Evolutionary conservation across 495 filamentous ascomycete species (phyloP), one percentile per base, ranked within the genome.

Genomic region (Penicillium pulvis): DNA sequence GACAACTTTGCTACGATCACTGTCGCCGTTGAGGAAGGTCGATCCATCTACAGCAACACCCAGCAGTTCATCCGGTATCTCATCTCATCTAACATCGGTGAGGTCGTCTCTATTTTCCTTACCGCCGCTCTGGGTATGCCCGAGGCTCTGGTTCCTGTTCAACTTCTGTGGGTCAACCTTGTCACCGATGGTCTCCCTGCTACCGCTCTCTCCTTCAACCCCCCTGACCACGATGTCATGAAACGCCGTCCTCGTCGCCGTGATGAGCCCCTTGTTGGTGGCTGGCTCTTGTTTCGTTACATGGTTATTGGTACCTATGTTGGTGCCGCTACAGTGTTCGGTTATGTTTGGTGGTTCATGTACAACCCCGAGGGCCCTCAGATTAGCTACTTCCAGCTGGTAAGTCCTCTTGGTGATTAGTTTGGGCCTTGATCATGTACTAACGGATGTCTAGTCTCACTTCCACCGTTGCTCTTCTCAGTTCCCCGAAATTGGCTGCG

Each of bases 301-400:
- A 84, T 99, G 82, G 87, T 98, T 24, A 93, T 99, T 66, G 95
- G 95, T 36, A 89, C 82, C 8, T 99, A 98, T 60, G 95, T 99
- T 54, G 95, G 95, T 64, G 83, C 87, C 33, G 95, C 95, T 43
- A 99, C 95, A 7, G 95, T 99, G 3, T 92, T 90, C 70, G 95
- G 95, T 33, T 99, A 99, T 71, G 93, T 92, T 26, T 99, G 95
- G 95, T 98, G 92, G 91, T 99, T 99, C 80, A 90, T 98, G 87
- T 97, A 90, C 79, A 91, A 98, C 74, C 77, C 87, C 28, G 89
- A 90, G 60, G 95, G 95, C 0, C 95, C 95, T 44, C 88, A 93
- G 66, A 97, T 99, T 74, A 88, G 81, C 50, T 95, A 97, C 78
- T 93, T 85, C 75, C 92, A 99, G 67, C 75, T 99, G 61, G 83